Evolutionary conservation across 2,329 filamentous ascomycete species (phyloP), one percentile per base, ranked within the genome.

Genomic region (Colletotrichum sp.): DNA sequence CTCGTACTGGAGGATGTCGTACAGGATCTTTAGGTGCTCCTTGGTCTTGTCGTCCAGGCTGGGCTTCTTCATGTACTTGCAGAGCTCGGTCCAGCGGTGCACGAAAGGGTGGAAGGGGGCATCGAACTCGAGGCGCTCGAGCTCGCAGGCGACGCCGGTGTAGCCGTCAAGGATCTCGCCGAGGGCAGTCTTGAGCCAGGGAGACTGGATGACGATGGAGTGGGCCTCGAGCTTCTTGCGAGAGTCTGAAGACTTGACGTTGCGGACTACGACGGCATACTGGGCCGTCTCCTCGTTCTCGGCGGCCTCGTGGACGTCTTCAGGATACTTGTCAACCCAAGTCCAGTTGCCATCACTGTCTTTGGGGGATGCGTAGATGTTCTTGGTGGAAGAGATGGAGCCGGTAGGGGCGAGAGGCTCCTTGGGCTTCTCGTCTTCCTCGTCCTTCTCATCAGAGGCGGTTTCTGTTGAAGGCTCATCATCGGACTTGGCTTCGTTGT

Each of bases 101-200:
- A 94, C 90, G 65, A 95, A 90, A 0, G 91, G 90, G 78, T 90
- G 85, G 76, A 94, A 94, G 0, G 91, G 91, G 0, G 88, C 89
- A 9, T 84, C 81, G 76, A 94, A 93, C 71, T 91, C 90, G 3
- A 94, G 85, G 2, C 91, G 87, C n/a, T 91, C 87, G 30, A 94
- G 84, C 13, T 86, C 87, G 38, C 90, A 89, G 4, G 90, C 90
- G 34, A 94, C 86, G 1, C 92, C 92, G 0, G 91, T 90, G 74
- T 93, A 94, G 10, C 86, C 89, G 2, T 86, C 83, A 26, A 94
- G 85, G 9, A 93, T 86, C 13, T 88, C 85, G 12, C 84, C 85
- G 0, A 94, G 85, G 6, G 90, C 87, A 3, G 86, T 84, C 82
- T 92, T 93, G 58, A 94, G 83, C 70, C 88, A 85, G 2, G 92